A percentile compares a stretch with the other conserved stretches of the same genome.
Conservation (phyloP, 2,329 filamentous ascomycete genomes). For the Pseudopithomyces chartarum region DNA sequence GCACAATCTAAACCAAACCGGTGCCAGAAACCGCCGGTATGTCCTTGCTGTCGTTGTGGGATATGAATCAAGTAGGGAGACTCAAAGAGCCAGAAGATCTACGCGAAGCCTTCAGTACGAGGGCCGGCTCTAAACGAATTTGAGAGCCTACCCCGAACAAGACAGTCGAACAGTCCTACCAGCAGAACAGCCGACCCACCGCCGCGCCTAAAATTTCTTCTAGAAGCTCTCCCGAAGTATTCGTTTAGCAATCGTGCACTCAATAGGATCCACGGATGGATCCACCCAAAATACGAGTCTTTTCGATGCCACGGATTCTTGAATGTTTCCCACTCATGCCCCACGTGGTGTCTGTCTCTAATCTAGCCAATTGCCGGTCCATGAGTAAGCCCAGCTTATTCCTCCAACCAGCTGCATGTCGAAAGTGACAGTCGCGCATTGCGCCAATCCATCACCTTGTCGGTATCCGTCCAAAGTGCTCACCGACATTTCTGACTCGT, state of each 20-base stretch:
- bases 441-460: background rate
- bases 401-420: background rate
- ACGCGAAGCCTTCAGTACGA: background rate
- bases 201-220: background rate
- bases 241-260: background rate
- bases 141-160: background rate
- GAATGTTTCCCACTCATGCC: too few species aligned
- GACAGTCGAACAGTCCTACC: background rate
- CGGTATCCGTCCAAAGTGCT: slow-evolving; percentile 8
- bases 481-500: slow-evolving; percentile 41
- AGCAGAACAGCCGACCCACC: background rate
- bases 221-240: background rate
- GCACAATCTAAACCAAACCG: too few species aligned
- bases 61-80: too few species aligned
- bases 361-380: background rate
- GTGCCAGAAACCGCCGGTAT: too few species aligned
- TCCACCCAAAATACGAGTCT: too few species aligned
- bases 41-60: too few species aligned
- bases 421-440: background rate
- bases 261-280: background rate
- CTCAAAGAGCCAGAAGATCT: background rate
- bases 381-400: background rate
- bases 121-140: background rate
- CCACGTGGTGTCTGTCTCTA: too few species aligned
- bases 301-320: too few species aligned